phyloP scores from a whole-genome alignment of 192 early-diverging fungal genomes.

The Obelidium mucronatum region DNA sequence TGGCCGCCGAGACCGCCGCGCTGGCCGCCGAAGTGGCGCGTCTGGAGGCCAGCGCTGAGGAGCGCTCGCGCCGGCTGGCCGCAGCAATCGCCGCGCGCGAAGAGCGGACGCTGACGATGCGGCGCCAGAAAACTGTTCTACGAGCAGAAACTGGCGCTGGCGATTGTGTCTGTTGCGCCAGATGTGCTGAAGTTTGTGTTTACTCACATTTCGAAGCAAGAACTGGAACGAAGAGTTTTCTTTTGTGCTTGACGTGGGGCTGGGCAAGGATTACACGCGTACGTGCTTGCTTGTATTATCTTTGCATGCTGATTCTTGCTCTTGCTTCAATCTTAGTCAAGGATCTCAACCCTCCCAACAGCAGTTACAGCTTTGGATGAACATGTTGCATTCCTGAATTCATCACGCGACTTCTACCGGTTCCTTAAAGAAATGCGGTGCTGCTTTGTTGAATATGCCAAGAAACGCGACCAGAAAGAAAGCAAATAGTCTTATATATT shows the following conservation, averaged over 20 bases:
- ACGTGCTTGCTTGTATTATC: slow-evolving; percentile 7
- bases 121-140: no score
- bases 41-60: neutral
- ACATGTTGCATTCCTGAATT: slow-evolving; percentile 67
- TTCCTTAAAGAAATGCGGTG: slow-evolving; percentile 73
- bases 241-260: slow-evolving; percentile 66
- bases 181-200: slow-evolving; percentile 71
- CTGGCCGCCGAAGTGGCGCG: neutral
- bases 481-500: no score
- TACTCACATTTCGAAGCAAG: slow-evolving; percentile 65
- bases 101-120: neutral
- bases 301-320: no score
- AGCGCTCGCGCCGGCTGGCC: neutral
- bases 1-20: neutral
- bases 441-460: slow-evolving; percentile 58
- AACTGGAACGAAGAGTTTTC: slow-evolving; percentile 58
- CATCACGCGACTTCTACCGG: slow-evolving; percentile 69
- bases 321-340: slow-evolving; percentile 43
- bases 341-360: slow-evolving; percentile 55
- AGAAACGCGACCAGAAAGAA: neutral
- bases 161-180: slow-evolving; percentile 14
- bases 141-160: slow-evolving; percentile 9
- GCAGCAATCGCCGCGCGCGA: neutral
- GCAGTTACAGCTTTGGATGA: slow-evolving; percentile 49
- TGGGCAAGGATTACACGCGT: slow-evolving; percentile 58